phyloP scores from a whole-genome alignment of 768 basidiomycete species.

The Pleurotus tuoliensis region DNA sequence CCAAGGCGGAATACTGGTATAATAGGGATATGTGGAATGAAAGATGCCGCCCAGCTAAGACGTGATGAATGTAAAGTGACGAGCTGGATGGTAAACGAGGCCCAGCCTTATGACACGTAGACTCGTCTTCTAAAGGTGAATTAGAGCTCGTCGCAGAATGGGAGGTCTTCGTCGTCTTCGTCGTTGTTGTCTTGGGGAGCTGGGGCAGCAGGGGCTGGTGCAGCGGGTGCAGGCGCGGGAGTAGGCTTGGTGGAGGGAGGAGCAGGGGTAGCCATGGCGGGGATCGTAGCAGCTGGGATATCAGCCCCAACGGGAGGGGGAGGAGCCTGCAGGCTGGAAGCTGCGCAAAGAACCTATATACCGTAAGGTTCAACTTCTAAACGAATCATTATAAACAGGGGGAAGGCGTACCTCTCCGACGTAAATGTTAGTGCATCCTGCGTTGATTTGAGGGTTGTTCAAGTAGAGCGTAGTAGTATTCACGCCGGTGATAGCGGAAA shows the following conservation, averaged over 20 bases:
- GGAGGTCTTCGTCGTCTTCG: conserved; percentile 18
- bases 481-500: conserved; percentile 36
- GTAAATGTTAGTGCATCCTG: conserved; percentile 62
- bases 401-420: conserved; percentile 57
- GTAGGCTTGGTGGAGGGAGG: background rate
- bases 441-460: conserved; percentile 76
- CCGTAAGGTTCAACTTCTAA: background rate
- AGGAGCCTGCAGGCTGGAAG: background rate
- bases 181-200: conserved; percentile 23
- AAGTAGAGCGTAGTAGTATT: conserved; percentile 48
- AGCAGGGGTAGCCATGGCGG: background rate
- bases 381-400: background rate
- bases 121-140: background rate
- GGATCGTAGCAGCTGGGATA: conserved; percentile 1
- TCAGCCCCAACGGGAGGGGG: conserved; percentile 1
- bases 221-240: background rate
- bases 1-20: background rate
- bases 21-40: background rate
- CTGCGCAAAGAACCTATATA: background rate
- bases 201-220: background rate
- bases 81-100: background rate
- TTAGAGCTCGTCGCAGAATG: conserved; percentile 14
- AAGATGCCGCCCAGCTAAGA: background rate
- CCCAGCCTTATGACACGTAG: background rate
- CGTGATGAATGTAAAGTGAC: background rate